phyloP scores from a whole-genome alignment of 2,329 filamentous ascomycete genomes.

The Ophiostoma australiae region DNA sequence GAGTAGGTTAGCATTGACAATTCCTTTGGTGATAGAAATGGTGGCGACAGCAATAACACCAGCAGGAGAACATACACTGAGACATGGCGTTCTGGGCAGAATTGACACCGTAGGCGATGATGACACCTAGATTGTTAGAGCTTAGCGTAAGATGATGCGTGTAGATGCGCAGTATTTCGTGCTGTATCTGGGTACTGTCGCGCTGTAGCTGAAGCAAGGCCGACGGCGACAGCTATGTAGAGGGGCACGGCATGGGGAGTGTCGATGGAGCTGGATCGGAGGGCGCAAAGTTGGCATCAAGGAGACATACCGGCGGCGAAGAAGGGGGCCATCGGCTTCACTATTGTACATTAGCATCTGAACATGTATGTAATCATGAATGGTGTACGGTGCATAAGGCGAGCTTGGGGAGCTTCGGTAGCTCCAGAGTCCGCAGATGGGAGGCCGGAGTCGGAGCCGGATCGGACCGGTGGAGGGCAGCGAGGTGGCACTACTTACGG shows the following conservation, averaged over 20 bases:
- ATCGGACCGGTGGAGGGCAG: slow-evolving; percentile 32
- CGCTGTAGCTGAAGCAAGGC: neutral
- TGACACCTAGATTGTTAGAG: slow-evolving; percentile 54
- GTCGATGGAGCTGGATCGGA: neutral
- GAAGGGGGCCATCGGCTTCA: slow-evolving; percentile 88
- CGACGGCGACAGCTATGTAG: neutral
- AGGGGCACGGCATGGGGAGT: neutral
- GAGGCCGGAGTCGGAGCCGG: slow-evolving; percentile 19
- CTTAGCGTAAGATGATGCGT: neutral
- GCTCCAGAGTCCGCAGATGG: neutral
- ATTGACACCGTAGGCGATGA: slow-evolving; percentile 92
- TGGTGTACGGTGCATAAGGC: neutral
- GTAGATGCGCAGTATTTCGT: neutral
- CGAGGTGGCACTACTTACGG: slow-evolving; percentile 58
- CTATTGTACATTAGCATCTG: slow-evolving; percentile 44
- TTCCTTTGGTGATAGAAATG: neutral
- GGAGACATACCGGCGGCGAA: slow-evolving; percentile 76
- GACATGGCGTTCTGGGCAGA: slow-evolving; percentile 71
- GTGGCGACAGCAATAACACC: neutral
- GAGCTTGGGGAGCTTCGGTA: neutral
- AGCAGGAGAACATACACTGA: slow-evolving; percentile 54
- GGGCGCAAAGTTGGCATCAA: neutral
- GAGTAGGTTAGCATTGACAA: slow-evolving; percentile 14
- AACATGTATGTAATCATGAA: neutral
- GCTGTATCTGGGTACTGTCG: neutral